phyloP scores from a whole-genome alignment of 2,329 filamentous ascomycete species.

The Beauveria sp. region DNA sequence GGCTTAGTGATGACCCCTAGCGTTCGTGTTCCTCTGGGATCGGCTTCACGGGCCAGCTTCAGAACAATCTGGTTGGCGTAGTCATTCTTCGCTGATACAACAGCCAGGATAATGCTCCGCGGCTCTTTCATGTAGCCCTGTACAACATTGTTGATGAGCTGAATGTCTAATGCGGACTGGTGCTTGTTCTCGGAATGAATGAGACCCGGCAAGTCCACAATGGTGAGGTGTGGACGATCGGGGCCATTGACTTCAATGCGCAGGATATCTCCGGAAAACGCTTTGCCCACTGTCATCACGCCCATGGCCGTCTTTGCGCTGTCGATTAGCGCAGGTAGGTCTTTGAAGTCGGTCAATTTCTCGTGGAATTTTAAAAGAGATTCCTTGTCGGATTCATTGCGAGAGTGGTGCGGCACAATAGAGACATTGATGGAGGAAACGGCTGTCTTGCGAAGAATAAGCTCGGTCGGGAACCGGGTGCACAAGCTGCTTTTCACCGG shows the following conservation, averaged over 20 bases:
- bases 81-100: constrained; percentile 33
- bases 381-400: background rate
- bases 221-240: constrained; percentile 29
- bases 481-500: constrained; percentile 44
- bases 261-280: constrained; percentile 19
- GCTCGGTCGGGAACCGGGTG: constrained; percentile 49
- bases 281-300: constrained; percentile 15
- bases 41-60: background rate
- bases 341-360: constrained; percentile 23
- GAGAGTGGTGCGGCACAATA: constrained; percentile 15
- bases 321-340: constrained; percentile 39
- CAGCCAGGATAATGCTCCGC: constrained; percentile 37
- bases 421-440: constrained; percentile 16
- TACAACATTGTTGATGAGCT: constrained; percentile 29
- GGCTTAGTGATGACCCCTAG: constrained; percentile 53
- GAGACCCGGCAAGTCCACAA: constrained; percentile 40
- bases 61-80: constrained; percentile 22
- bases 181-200: constrained; percentile 29
- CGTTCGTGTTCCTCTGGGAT: background rate
- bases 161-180: constrained; percentile 25
- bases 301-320: constrained; percentile 41
- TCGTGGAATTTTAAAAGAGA: constrained; percentile 14
- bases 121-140: constrained; percentile 31
- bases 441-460: constrained; percentile 32
- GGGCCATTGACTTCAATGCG: constrained; percentile 18